Conservation (phyloP, 495 filamentous ascomycete species). For the Bathelium albidoporum region DNA sequence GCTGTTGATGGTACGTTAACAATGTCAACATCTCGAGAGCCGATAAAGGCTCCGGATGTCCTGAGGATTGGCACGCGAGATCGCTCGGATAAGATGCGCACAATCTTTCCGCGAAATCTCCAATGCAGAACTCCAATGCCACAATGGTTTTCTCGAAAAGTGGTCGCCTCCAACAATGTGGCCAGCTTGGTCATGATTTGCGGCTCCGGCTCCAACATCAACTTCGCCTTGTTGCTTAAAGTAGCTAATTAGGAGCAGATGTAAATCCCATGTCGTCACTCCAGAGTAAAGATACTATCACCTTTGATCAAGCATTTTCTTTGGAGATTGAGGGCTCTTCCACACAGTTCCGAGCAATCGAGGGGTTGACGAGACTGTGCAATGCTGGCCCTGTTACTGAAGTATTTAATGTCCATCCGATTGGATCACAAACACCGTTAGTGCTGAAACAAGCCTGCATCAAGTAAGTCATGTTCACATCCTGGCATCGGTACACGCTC, state of each 20-base stretch:
- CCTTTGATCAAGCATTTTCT: neutral
- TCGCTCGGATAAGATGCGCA: neutral
- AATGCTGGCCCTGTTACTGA: slow-evolving; percentile 21
- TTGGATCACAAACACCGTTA: slow-evolving; percentile 41
- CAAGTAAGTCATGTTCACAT: slow-evolving; percentile 30
- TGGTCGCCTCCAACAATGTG: no score
- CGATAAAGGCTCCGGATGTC: no score
- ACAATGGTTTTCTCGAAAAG: neutral
- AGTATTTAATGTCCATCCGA: slow-evolving; percentile 22
- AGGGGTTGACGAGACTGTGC: slow-evolving; percentile 4
- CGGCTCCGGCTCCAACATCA: no score
- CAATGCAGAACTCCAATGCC: neutral
- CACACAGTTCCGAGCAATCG: neutral
- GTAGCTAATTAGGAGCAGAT: neutral
- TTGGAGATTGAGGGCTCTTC: neutral
- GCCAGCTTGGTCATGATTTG: no score
- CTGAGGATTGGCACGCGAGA: neutral
- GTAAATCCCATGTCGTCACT: neutral
- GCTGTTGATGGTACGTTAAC: neutral
- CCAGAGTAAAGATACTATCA: neutral
- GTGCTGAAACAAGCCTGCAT: slow-evolving; percentile 54
- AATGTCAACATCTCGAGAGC: no score
- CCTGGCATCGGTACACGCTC: no score
- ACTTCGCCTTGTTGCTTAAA: neutral
- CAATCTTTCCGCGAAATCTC: neutral